These are phyloP conservation scores for Stygiomarasmius scandens DNA, from an alignment of 1,284 basidiomycete species.

Conservation along the genomic window DNA sequence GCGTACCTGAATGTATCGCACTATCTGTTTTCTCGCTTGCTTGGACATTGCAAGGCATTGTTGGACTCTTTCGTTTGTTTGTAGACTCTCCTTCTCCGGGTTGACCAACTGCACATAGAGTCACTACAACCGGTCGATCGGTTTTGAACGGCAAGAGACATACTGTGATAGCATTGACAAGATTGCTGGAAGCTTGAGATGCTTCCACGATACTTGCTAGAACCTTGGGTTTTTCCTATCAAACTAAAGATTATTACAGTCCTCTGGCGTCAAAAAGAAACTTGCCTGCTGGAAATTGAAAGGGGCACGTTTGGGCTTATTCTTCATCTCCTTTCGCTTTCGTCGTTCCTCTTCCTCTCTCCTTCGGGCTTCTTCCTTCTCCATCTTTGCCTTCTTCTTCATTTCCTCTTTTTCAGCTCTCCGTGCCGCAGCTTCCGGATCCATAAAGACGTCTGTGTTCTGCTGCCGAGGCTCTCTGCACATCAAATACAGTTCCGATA, in stretches of 20 bases:
- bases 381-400: constrained; percentile 53
- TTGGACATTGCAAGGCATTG: constrained; percentile 84
- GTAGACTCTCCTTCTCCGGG: constrained; percentile 78
- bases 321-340: constrained; percentile 40
- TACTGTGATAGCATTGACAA: constrained; percentile 89
- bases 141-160: constrained; percentile 23
- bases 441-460: constrained; percentile 8
- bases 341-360: constrained; percentile 45
- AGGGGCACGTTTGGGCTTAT: constrained; percentile 49
- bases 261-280: not conserved
- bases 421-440: constrained; percentile 39
- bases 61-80: constrained; percentile 81
- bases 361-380: constrained; percentile 53
- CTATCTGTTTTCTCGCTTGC: constrained; percentile 76
- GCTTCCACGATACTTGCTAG: constrained; percentile 83
- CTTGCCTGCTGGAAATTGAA: constrained; percentile 86
- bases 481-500: constrained; percentile 76
- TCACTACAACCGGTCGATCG: not conserved
- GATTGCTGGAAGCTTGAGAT: constrained; percentile 84
- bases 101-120: constrained; percentile 96
- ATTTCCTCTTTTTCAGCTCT: constrained; percentile 52
- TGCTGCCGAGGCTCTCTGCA: constrained; percentile 35
- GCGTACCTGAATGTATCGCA: constrained; percentile 86
- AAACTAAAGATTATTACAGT: constrained; percentile 11
- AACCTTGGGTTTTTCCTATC: constrained; percentile 87